Base-by-base conservation (phyloP, 1,284 basidiomycete genomes). In the Moniliella sp. region DNA sequence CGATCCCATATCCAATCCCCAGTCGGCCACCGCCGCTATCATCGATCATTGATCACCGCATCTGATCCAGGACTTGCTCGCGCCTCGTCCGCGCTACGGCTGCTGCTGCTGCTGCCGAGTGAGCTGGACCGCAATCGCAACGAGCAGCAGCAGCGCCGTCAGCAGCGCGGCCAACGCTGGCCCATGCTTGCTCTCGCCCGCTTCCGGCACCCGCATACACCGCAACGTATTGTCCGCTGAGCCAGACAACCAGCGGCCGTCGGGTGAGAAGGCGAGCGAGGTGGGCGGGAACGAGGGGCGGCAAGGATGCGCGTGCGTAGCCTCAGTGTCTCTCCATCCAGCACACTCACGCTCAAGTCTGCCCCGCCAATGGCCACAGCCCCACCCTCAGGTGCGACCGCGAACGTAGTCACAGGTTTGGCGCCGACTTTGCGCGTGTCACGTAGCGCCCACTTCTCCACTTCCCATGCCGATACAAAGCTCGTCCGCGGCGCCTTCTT, bases 261-360 rank as follows among this genome's bases (percentile, higher is more conserved):
- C 67, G 0, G 82, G 77, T 55, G 78, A 86, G 66, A 97, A 94
- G 36, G 71, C 71, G 35, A 97, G 63, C 1, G 77, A 75, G 0
- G 88, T 97, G 1, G 82, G 73, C 2, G 91, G 82, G 60, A 97
- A 88, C 42, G 84, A 81, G 61, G 91, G 0, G 86, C 79, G 59
- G 82, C 79, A 30, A 93, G 67, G 39, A 97, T 86, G 18, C 75
- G 75, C 18, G 82, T 64, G 5, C 86, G 62, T 0, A 84, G 82
- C 82, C 71, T 69, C 19, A 94, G 62, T 1, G 74, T 82, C 34
- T 66, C 66, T 2, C 81, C 69, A 56, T 94, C 84, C 25, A 94
- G 60, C 32, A 94, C 67, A 9, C 81, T 77, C 36, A 94, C 72
- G 23, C 74, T 75, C 30, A 80, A 67, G 61, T 94, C 83, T 7